Base-by-base conservation (phyloP, 2,329 filamentous ascomycete species). In the Thelonectria olida region DNA sequence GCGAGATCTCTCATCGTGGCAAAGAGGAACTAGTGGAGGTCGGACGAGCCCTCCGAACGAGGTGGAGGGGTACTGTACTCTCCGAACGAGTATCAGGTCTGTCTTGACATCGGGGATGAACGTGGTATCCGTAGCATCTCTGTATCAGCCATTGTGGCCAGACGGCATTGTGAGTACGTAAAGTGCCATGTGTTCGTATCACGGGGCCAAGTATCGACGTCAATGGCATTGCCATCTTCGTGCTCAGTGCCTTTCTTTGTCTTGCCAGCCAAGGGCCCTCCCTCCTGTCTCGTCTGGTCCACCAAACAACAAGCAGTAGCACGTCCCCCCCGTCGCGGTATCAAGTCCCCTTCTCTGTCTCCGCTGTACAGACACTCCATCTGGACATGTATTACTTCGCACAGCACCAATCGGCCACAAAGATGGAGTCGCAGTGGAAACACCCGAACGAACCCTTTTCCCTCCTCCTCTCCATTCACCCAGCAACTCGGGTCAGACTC, bases 1-100 rank as follows among this genome's bases (percentile, higher is more conserved):
- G 45, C 28, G 51, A 60, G 57, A 60, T 60, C 57, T 60, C 27
- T 48, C 50, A 60, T 60, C 49, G 56, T 49, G 49, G 34, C 23
- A 49, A 13, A 54, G 44, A n/a, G 27, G 34, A 36, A 42, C 42
- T 49, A 53, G 51, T 34, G 36, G 48, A 53, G 48, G 44, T 47
- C 38, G 36, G 23, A 36, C 7, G 34, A 36, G 28, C n/a, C n/a
- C n/a, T n/a, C 7, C 7, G 28, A 39, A 39, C 9, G 36, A 39
- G 9, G 39, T 20, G 17, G 19, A 22, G 9, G 19, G 12, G 19
- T 28, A 10, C 27, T 28, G 41, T 3, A 5, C 13, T 39, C 34
- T 36, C 45, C 52, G 36, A 48, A 36, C 41, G 34, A 41, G 45
- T 50, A 50, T 50, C 45, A 57, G 54, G 54, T 50, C 25, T 47